Evolutionary conservation across 2,329 filamentous ascomycete species (phyloP).

Genomic region (Sphaerulina vaccinii): DNA sequence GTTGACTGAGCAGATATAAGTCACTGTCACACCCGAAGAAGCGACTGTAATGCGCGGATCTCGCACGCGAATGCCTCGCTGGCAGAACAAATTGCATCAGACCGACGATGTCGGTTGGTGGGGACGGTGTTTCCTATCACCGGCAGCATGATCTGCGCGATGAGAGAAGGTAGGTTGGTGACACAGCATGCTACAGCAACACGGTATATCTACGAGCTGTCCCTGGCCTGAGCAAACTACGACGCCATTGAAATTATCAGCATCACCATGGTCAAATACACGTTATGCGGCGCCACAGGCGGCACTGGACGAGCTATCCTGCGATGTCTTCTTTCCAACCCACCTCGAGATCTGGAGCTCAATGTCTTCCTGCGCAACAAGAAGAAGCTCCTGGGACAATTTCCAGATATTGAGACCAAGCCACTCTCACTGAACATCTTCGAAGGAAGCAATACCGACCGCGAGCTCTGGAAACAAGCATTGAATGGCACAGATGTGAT

Average conservation of each 20-base stretch:
- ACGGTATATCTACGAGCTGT: too few relatives aligned
- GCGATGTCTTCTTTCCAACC: not conserved
- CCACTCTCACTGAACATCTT: not conserved
- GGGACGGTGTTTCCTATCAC: too few relatives aligned
- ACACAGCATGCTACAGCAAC: too few relatives aligned
- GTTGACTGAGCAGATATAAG: too few relatives aligned
- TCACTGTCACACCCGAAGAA: too few relatives aligned
- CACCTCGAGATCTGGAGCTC: not conserved
- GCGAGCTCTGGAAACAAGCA: not conserved
- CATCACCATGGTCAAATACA: conserved; percentile 1
- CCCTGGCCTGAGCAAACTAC: not conserved
- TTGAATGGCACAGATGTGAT: not conserved
- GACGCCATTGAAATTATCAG: not conserved
- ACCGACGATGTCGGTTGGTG: too few relatives aligned
- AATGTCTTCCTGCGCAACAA: conserved; percentile 8
- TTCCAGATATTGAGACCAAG: not conserved
- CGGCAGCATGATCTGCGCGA: too few relatives aligned
- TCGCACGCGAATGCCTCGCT: too few relatives aligned
- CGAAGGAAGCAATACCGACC: not conserved
- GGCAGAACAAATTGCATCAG: too few relatives aligned
- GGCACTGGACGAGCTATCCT: not conserved
- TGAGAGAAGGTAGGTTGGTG: too few relatives aligned
- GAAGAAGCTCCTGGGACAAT: conserved; percentile 1
- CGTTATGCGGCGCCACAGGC: conserved; percentile 5
- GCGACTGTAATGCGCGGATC: too few relatives aligned